Conservation (phyloP, 768 basidiomycete species). For the Chalciporus pseudorubinellus region DNA sequence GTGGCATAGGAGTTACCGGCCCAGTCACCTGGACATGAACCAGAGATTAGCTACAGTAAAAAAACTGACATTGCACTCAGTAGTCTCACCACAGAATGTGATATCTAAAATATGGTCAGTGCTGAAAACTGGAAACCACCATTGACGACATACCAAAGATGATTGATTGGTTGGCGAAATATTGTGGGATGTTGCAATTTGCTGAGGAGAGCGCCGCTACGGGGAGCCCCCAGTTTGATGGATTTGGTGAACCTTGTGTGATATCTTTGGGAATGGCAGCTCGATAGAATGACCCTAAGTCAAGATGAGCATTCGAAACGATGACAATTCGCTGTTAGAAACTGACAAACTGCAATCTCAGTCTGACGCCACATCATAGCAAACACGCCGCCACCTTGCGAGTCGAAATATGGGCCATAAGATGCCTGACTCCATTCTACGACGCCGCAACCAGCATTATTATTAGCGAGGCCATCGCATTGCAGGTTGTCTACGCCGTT, state of each 20-base stretch:
- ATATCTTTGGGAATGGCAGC: constrained; percentile 73
- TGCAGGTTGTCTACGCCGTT: constrained; percentile 50
- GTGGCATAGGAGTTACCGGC: constrained; percentile 79
- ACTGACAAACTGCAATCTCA: constrained; percentile 72
- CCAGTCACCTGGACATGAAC: constrained; percentile 61
- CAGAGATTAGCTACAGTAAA: constrained; percentile 8
- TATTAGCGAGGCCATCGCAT: constrained; percentile 51
- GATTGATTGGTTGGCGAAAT: constrained; percentile 70
- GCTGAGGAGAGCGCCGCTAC: constrained; percentile 55
- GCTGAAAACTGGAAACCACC: neutral
- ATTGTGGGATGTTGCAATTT: constrained; percentile 54
- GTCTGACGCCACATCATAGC: constrained; percentile 87
- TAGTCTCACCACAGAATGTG: constrained; percentile 68
- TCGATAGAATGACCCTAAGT: constrained; percentile 78
- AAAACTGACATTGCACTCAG: neutral
- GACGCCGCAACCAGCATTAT: constrained; percentile 75
- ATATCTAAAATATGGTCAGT: constrained; percentile 51
- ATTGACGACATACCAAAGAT: constrained; percentile 58
- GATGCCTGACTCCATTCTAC: constrained; percentile 79
- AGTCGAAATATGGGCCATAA: constrained; percentile 80
- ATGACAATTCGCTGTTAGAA: neutral
- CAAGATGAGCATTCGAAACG: constrained; percentile 3
- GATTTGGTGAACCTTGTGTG: constrained; percentile 55
- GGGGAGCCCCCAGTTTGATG: constrained; percentile 66
- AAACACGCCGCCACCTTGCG: constrained; percentile 78